phyloP scores from a whole-genome alignment of 306 rosid genomes.

The Albizia julibrissin region DNA sequence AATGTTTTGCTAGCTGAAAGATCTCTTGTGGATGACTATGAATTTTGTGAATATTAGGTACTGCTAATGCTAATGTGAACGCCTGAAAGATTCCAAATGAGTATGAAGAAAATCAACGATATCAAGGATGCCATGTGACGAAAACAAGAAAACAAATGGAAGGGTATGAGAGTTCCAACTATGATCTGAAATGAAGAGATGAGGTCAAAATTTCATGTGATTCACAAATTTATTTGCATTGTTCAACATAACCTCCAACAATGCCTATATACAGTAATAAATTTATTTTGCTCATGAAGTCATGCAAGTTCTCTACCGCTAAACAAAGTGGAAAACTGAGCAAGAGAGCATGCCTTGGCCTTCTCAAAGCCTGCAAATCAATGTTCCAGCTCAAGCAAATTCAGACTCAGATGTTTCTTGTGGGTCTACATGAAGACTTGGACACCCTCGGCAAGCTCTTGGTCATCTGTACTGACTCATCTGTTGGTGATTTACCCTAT shows the following conservation, averaged over 20 bases:
- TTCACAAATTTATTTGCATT: slow-evolving; percentile 10
- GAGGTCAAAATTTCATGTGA: neutral
- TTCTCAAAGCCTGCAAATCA: slow-evolving; percentile 60
- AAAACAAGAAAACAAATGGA: neutral
- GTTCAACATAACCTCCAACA: neutral
- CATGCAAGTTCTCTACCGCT: neutral
- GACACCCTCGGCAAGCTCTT: slow-evolving; percentile 56
- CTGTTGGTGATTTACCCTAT: slow-evolving; percentile 46
- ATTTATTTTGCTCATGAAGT: slow-evolving; percentile 24
- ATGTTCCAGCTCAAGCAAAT: slow-evolving; percentile 64
- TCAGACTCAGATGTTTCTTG: slow-evolving; percentile 48
- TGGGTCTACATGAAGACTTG: slow-evolving; percentile 60
- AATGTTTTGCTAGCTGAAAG: neutral
- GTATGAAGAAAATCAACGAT: neutral
- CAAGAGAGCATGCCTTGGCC: slow-evolving; percentile 40
- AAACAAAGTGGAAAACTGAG: neutral
- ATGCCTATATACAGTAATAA: slow-evolving; percentile 3
- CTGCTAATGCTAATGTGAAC: neutral
- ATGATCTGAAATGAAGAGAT: neutral
- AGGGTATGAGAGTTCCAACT: neutral
- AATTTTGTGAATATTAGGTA: neutral
- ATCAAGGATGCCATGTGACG: neutral
- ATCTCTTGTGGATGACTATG: neutral
- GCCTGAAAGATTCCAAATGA: neutral
- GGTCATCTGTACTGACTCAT: slow-evolving; percentile 48